Evolutionary conservation across 345 rosid genomes (phyloP).

Genomic region (Populus tremula): DNA sequence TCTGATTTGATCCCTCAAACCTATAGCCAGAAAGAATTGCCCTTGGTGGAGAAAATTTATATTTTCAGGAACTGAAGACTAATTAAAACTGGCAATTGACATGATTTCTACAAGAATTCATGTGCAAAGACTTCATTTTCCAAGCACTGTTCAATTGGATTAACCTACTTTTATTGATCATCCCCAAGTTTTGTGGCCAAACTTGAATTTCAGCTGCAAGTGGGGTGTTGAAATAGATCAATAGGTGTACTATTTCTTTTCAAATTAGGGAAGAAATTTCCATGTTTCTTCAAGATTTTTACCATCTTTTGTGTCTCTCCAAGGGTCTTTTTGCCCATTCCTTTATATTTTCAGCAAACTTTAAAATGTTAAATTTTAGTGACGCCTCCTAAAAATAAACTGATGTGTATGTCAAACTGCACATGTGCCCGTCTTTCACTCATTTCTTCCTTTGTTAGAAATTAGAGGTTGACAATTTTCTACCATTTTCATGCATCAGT

Average conservation of each 20-base stretch:
- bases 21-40: neutral
- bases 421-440: no score
- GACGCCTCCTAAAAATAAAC: no score
- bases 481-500: neutral
- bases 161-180: no score
- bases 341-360: neutral
- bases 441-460: neutral
- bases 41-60: neutral
- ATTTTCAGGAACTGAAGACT: no score
- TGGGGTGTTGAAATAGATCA: neutral
- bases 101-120: neutral
- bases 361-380: no score
- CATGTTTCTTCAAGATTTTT: neutral
- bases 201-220: neutral
- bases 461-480: neutral
- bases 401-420: no score
- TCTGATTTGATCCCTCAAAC: neutral
- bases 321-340: neutral
- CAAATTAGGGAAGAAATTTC: neutral
- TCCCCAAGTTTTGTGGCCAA: neutral
- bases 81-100: no score
- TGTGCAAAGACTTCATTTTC: no score
- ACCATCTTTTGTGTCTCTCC: neutral
- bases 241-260: neutral
- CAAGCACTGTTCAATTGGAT: neutral